phyloP scores from a whole-genome alignment of 2,329 filamentous ascomycete species.

The Pseudogymnoascus sp. region DNA sequence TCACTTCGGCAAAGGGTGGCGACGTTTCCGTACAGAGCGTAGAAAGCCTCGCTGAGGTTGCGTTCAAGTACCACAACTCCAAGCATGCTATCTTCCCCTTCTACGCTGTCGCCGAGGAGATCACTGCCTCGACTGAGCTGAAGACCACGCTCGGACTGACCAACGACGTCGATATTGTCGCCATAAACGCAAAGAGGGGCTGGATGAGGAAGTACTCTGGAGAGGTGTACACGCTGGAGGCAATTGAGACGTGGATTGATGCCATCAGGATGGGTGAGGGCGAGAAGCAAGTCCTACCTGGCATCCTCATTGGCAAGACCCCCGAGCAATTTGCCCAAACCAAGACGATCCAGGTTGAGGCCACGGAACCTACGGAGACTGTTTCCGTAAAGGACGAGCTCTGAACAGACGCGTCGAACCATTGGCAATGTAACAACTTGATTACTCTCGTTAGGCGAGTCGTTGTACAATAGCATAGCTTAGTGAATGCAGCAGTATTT shows the following conservation, averaged over 20 bases:
- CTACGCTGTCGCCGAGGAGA: constrained; percentile 62
- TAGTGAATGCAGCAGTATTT: constrained; percentile 5
- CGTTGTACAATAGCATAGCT: constrained; percentile 2
- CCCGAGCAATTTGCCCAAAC: constrained; percentile 23
- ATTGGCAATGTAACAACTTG: neutral
- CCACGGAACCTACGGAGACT: neutral
- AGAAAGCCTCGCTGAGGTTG: constrained; percentile 61
- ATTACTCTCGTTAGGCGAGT: neutral
- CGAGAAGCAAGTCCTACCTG: constrained; percentile 66
- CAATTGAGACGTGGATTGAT: constrained; percentile 82
- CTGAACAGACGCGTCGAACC: neutral
- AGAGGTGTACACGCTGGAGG: constrained; percentile 46
- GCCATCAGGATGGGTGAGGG: constrained; percentile 85
- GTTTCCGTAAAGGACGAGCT: neutral
- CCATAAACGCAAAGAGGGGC: constrained; percentile 73
- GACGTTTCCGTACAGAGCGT: constrained; percentile 46
- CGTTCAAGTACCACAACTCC: constrained; percentile 63
- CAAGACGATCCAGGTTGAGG: constrained; percentile 3
- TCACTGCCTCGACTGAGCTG: constrained; percentile 48
- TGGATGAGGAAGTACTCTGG: constrained; percentile 72
- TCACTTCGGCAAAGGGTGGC: constrained; percentile 47
- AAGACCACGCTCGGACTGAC: constrained; percentile 56
- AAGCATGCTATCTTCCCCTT: constrained; percentile 73
- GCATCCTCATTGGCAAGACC: constrained; percentile 40
- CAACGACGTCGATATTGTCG: constrained; percentile 63